These are phyloP conservation scores for Pterulicium gracile DNA, from an alignment of 1,284 basidiomycete species.

Conservation along the genomic window DNA sequence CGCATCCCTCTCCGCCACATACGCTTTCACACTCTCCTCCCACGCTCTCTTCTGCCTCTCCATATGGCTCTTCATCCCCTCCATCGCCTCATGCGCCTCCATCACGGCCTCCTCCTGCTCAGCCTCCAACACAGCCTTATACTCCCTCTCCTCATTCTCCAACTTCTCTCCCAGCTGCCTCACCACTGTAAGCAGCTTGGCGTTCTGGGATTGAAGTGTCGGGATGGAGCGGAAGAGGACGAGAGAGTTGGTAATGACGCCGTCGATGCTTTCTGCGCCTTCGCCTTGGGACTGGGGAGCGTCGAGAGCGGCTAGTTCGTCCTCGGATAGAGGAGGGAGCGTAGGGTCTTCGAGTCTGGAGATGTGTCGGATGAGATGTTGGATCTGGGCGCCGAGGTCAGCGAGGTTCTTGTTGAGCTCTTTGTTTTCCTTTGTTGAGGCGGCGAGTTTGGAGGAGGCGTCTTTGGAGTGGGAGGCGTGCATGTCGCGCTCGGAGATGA, in stretches of 20 bases:
- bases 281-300: constrained; percentile 18
- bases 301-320: constrained; percentile 39
- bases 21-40: constrained; percentile 66
- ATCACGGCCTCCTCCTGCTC: constrained; percentile 76
- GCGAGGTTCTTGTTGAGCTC: constrained; percentile 70
- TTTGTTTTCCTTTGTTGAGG: constrained; percentile 57
- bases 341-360: constrained; percentile 75
- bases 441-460: constrained; percentile 48
- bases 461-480: constrained; percentile 39
- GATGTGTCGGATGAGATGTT: constrained; percentile 69
- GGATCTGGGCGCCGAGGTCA: constrained; percentile 84
- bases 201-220: constrained; percentile 83
- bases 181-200: constrained; percentile 76
- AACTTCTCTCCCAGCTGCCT: constrained; percentile 72
- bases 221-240: constrained; percentile 81
- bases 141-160: constrained; percentile 67
- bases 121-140: constrained; percentile 48
- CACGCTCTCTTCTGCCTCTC: constrained; percentile 57
- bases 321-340: constrained; percentile 46
- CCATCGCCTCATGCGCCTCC: constrained; percentile 82
- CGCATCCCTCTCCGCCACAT: constrained; percentile 82
- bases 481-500: constrained; percentile 58
- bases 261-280: constrained; percentile 53
- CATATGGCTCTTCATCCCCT: constrained; percentile 68
- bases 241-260: constrained; percentile 82